Base-by-base conservation (phyloP, 176 grass and related monocot species). In the Leersia perrieri region DNA sequence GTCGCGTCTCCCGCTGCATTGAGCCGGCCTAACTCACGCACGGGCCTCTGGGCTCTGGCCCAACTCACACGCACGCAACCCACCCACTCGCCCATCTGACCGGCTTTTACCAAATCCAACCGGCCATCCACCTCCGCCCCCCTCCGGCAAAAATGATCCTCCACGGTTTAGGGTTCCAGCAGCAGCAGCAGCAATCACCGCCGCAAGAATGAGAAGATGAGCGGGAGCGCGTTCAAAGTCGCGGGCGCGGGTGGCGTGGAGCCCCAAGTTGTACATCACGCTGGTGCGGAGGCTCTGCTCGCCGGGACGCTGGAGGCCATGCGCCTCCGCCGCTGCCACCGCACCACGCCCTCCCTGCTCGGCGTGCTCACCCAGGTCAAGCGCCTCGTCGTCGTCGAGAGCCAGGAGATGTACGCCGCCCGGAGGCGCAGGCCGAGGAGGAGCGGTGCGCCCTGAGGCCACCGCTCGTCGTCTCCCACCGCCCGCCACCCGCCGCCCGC, bases 361-460 rank as follows among this genome's bases (percentile, higher is more conserved):
- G 95, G 95, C 0, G 94, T 98, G 95, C 85, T 98, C 68, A 88
- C 75, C 16, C 87, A 98, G 90, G 95, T 98, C 83, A 98, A 98
- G 88, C 89, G 95, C 87, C 83, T 98, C 73, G 86, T 98, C 45
- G 95, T 82, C 33, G 90, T 98, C 80, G 92, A 98, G 86, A 98
- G 92, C 16, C 31, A 92, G 85, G 95, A 87, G 74, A 98, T 94
- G 95, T 91, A 92, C 74, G 64, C 89, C 73, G 81, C 88, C 23
- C 82, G 92, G 62, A 98, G 87, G 90, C n/a, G n/a, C 83, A 91
- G 64, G 85, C 88, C 22, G 83, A 91, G 40, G 95, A 87, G 88
- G 79, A 92, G 72, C 83, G 85, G n/a, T 84, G 82, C 70, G 88
- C 95, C 7, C 86, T 82, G 35, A 89, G 90, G n/a, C 90, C 95